These are phyloP conservation scores for Ophiostoma ulmi DNA, from an alignment of 2,329 filamentous ascomycete genomes.

Conservation along the genomic window DNA sequence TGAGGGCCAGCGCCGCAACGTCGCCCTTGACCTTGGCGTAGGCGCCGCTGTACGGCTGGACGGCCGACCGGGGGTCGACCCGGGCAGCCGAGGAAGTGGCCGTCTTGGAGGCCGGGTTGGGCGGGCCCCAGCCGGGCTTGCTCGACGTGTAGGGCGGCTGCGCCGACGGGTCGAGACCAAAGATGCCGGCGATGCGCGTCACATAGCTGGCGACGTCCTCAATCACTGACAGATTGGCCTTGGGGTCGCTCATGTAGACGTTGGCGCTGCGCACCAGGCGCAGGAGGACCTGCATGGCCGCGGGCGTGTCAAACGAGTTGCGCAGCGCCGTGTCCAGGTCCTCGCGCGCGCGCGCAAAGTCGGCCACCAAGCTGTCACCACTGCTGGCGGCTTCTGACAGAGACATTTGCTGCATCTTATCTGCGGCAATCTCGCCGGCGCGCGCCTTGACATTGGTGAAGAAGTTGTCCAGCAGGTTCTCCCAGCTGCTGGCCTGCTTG, in stretches of 20 bases:
- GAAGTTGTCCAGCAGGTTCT: conserved; percentile 36
- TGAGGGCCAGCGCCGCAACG: conserved; percentile 23
- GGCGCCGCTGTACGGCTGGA: conserved; percentile 26
- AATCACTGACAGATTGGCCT: conserved; percentile 26
- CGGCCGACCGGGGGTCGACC: conserved; percentile 23
- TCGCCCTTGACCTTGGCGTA: conserved; percentile 25
- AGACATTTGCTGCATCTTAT: conserved; percentile 21
- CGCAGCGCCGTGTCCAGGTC: conserved; percentile 57
- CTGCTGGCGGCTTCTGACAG: background rate
- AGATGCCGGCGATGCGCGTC: conserved; percentile 60
- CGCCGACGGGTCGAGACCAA: conserved; percentile 53
- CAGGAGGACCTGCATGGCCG: conserved; percentile 57
- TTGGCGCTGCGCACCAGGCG: conserved; percentile 63
- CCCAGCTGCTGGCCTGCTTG: conserved; percentile 55
- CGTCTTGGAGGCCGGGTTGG: conserved; percentile 48
- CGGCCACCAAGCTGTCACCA: conserved; percentile 30
- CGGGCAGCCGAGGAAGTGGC: background rate
- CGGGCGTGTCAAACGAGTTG: conserved; percentile 65
- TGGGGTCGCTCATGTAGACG: conserved; percentile 30
- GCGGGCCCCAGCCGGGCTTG: conserved; percentile 60
- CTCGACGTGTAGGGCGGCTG: conserved; percentile 37
- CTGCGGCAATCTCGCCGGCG: conserved; percentile 18
- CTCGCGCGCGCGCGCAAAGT: conserved; percentile 50
- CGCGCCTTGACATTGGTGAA: conserved; percentile 28
- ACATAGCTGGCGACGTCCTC: conserved; percentile 52